Evolutionary conservation across 2,329 filamentous ascomycete species (phyloP), one percentile per base, ranked within the genome.

Genomic region (Penicillium sp.): DNA sequence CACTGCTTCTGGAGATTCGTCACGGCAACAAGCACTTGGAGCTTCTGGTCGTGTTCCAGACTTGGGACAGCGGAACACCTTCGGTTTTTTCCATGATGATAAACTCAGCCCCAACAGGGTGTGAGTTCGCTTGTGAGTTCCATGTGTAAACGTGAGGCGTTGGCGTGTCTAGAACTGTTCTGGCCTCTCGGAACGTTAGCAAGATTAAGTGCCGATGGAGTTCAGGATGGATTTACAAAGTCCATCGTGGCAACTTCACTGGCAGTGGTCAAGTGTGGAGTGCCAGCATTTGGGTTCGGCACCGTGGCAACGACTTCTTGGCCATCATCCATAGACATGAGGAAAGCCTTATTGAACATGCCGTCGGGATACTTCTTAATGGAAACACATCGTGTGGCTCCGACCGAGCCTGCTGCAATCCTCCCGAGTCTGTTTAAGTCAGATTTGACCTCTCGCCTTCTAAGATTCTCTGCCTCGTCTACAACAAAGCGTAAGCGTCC

Each of bases 321-420:
- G 4, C 44, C 24, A 17, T 47, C 13, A 28, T 47, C 44, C 44
- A 47, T 47, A 26, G 44, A 47, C 24, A 47, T 47, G 2, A 47
- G 44, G 22, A 26, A 26, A 4, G 22, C 44, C 28, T 47, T 28
- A 13, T 47, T 47, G 22, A 26, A 47, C 24, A 47, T 47, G 22
- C 44, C 24, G 13, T 47, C 44, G 7, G 28, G 28, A 12, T 35
- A 51, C 28, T 51, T 51, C 49, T 51, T 51, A 30, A 51, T 15
- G 22, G 28, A 9, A 35, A 33, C 2, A n/a, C 49, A 51, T 35
- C 28, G 49, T 22, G 30, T n/a, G 7, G 49, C 28, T 33, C 49
- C 49, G n/a, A 51, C n/a, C 13, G 49, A 51, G 49, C 35, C 49
- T 51, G 49, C 49, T 10, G 15, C 49, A 17, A 51, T 30, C 5